A percentile compares a stretch with the other conserved stretches of the same genome.
Conservation (phyloP, 371 early-diverging fungal species). For the Mortierella sp. region DNA sequence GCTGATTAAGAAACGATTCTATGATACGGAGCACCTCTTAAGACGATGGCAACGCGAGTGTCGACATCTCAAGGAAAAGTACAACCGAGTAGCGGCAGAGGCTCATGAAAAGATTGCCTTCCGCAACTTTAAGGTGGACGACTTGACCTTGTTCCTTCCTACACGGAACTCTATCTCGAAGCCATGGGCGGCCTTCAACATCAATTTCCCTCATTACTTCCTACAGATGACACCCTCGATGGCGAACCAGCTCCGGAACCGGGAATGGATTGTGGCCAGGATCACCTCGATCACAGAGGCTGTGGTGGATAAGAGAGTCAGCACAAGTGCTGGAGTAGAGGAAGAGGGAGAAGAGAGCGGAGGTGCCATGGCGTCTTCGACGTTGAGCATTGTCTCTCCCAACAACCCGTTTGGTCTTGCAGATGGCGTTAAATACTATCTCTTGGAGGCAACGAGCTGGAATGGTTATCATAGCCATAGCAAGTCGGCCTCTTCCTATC, state of each 20-base stretch:
- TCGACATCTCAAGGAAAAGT: conserved; percentile 60
- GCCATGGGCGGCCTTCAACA: conserved; percentile 86
- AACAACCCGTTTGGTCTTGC: conserved; percentile 75
- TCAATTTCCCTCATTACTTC: conserved; percentile 81
- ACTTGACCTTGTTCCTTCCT: conserved; percentile 80
- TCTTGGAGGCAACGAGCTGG: conserved; percentile 70
- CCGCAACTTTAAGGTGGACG: conserved; percentile 75
- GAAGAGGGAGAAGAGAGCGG: background rate
- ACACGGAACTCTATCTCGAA: conserved; percentile 76
- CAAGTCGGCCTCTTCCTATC: conserved; percentile 40
- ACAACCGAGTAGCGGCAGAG: conserved; percentile 48
- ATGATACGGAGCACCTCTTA: conserved; percentile 59
- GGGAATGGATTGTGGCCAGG: conserved; percentile 78
- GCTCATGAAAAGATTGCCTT: conserved; percentile 71
- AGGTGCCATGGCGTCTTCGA: conserved; percentile 10
- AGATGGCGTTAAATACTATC: conserved; percentile 66
- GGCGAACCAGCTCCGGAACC: conserved; percentile 55
- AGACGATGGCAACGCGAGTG: conserved; percentile 54
- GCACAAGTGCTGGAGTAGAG: background rate
- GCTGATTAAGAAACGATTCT: conserved; percentile 56
- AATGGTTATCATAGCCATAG: conserved; percentile 29
- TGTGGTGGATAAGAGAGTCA: conserved; percentile 54
- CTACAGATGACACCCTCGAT: conserved; percentile 63
- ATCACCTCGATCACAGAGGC: conserved; percentile 69
- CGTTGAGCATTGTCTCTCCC: conserved; percentile 43